Conservation (phyloP, 495 filamentous ascomycete genomes). For the Trichoderma gamsii region DNA sequence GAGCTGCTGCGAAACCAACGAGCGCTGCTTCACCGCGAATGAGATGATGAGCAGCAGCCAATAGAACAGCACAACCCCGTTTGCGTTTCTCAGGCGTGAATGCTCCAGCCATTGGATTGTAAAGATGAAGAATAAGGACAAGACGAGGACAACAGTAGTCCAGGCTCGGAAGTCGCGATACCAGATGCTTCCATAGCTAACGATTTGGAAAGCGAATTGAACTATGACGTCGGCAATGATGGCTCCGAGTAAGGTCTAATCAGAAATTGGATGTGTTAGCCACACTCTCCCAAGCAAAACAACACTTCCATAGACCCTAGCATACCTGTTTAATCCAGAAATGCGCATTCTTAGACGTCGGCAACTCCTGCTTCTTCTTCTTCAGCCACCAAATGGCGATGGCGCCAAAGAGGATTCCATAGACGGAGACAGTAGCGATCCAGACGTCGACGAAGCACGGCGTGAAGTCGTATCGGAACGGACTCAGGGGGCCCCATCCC, state of each 20-base stretch:
- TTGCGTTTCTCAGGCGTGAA: conserved; percentile 77
- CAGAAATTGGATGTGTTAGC: conserved; percentile 20
- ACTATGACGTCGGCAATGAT: conserved; percentile 61
- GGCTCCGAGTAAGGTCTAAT: conserved; percentile 61
- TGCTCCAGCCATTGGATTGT: conserved; percentile 92
- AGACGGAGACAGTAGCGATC: conserved; percentile 68
- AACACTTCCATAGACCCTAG: conserved; percentile 13
- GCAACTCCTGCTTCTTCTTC: conserved; percentile 53
- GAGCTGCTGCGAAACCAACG: conserved; percentile 70
- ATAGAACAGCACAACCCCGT: conserved; percentile 91
- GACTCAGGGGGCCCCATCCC: conserved; percentile 92
- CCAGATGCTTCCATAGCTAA: conserved; percentile 63
- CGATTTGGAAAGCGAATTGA: conserved; percentile 72
- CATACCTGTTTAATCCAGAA: conserved; percentile 87
- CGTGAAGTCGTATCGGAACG: conserved; percentile 81
- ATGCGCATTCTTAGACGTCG: conserved; percentile 82
- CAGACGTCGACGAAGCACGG: conserved; percentile 92
- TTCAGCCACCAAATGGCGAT: conserved; percentile 66
- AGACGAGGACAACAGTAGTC: conserved; percentile 70
- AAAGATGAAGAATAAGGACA: conserved; percentile 74
- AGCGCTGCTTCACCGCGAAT: conserved; percentile 79
- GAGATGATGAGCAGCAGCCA: conserved; percentile 86
- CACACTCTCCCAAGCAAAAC: not conserved
- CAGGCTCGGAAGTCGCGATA: conserved; percentile 82
- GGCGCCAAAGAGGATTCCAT: conserved; percentile 68